These are phyloP conservation scores for Alnus rubra DNA, from an alignment of 306 rosid species.

Conservation along the genomic window DNA sequence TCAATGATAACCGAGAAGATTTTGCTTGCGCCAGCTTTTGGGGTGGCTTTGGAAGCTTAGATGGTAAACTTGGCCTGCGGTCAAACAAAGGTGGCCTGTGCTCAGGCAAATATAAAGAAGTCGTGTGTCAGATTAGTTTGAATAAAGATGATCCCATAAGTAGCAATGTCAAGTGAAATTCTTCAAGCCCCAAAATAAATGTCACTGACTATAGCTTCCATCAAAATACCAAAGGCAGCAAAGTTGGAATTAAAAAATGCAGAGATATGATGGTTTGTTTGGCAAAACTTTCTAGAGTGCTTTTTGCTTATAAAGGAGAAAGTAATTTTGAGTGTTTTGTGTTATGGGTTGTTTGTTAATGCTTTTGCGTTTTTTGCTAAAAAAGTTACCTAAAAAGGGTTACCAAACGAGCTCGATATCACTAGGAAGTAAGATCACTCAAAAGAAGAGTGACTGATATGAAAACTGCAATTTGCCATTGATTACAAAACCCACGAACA, in stretches of 20 bases:
- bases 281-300: too few relatives aligned
- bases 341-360: too few relatives aligned
- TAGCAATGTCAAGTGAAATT: not conserved
- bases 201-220: too few relatives aligned
- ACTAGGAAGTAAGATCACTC: not conserved
- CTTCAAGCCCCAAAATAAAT: not conserved
- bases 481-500: too few relatives aligned
- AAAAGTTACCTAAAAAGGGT: too few relatives aligned
- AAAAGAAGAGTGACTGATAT: not conserved
- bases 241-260: too few relatives aligned
- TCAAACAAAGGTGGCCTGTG: constrained; percentile 24
- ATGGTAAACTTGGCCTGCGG: constrained; percentile 53
- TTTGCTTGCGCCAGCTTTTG: constrained; percentile 47
- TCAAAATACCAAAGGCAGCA: too few relatives aligned
- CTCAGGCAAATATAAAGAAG: constrained; percentile 20
- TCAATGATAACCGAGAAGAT: constrained; percentile 57
- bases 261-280: too few relatives aligned
- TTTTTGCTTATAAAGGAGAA: too few relatives aligned
- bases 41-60: constrained; percentile 63
- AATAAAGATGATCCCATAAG: not conserved
- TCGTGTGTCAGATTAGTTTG: constrained; percentile 8
- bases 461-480: not conserved
- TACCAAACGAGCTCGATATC: too few relatives aligned
- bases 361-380: too few relatives aligned
- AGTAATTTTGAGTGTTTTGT: too few relatives aligned